A percentile compares a stretch with the other conserved stretches of the same genome.
Conservation (phyloP, 306 rosid species). For the Ammopiptanthus mongolicus region DNA sequence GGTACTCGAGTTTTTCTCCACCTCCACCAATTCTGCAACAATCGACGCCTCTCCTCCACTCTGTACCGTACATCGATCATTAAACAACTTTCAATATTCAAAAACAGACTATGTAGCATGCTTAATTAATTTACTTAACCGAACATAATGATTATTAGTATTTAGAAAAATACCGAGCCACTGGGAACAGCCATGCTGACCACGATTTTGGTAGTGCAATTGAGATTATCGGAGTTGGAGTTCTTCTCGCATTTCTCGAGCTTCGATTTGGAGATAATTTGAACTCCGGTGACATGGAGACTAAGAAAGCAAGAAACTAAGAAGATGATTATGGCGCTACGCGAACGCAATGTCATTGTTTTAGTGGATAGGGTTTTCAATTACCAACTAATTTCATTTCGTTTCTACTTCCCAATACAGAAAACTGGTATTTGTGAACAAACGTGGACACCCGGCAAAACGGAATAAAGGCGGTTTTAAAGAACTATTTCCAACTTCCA, state of each 20-base stretch:
- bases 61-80: slow-evolving; percentile 20
- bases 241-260: slow-evolving; percentile 81
- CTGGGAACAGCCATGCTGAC: slow-evolving; percentile 85
- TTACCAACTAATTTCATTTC: no score
- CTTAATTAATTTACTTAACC: background rate
- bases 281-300: slow-evolving; percentile 36
- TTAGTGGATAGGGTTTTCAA: no score
- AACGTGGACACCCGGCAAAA: no score
- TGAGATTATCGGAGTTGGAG: slow-evolving; percentile 58
- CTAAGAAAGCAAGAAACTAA: slow-evolving; percentile 22
- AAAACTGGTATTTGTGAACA: no score
- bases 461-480: no score
- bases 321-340: slow-evolving; percentile 13
- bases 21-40: slow-evolving; percentile 86
- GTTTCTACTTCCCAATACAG: no score
- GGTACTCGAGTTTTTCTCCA: slow-evolving; percentile 72
- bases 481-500: no score
- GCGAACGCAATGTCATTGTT: background rate
- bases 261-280: slow-evolving; percentile 86
- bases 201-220: slow-evolving; percentile 78
- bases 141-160: background rate
- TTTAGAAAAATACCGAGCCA: slow-evolving; percentile 49
- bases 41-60: slow-evolving; percentile 89
- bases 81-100: background rate
- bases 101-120: background rate